phyloP scores from a whole-genome alignment of 345 rosid genomes.

The Populus pruinosa region DNA sequence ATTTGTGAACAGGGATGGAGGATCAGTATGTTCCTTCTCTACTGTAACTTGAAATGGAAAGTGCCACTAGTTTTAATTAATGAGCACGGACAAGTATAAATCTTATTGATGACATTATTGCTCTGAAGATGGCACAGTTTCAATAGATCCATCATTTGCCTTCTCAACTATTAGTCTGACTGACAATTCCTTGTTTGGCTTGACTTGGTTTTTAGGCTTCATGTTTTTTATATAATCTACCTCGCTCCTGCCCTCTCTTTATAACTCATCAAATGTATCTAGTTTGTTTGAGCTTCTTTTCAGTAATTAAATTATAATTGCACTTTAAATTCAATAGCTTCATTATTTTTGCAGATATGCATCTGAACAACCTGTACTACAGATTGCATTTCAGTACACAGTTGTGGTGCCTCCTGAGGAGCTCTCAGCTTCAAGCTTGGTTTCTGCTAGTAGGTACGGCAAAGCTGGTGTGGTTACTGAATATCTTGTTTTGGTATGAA shows the following conservation, averaged over 20 bases:
- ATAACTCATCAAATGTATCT: neutral
- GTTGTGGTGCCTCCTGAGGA: conserved; percentile 84
- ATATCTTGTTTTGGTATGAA: neutral
- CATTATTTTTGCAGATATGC: conserved; percentile 51
- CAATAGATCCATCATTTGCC: neutral
- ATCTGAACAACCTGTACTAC: conserved; percentile 81
- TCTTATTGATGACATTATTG: neutral
- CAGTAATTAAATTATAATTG: neutral
- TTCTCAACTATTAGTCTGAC: neutral
- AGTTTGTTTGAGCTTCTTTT: conserved; percentile 8
- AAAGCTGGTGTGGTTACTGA: neutral
- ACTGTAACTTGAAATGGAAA: neutral
- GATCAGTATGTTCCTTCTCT: neutral
- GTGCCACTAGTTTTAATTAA: neutral
- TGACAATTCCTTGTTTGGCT: neutral
- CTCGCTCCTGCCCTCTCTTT: neutral
- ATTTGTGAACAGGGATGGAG: neutral
- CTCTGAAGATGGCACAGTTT: neutral
- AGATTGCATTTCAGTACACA: conserved; percentile 93
- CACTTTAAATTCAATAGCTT: conserved; percentile 3
- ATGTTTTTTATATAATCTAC: neutral
- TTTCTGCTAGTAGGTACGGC: conserved; percentile 66
- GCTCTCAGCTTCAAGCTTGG: conserved; percentile 46
- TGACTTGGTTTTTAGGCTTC: neutral
- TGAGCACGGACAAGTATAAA: neutral